Evolutionary conservation across 257 asterid species (phyloP).

Genomic region (Ilex aquifolium): DNA sequence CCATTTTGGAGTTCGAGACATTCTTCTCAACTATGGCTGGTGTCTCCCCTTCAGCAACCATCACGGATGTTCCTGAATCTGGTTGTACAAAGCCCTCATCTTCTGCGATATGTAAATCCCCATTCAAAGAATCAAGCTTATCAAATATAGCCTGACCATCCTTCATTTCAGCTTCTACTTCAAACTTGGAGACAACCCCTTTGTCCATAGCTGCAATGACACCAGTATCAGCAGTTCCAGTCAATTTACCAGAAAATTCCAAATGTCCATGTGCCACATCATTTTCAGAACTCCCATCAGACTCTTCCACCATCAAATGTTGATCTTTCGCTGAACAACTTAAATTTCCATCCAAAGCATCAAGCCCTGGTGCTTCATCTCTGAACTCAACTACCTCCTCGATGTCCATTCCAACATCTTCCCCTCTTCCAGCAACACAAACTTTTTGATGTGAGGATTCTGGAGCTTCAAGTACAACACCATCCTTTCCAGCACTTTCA

Average conservation of each 20-base stretch:
- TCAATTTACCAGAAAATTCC: slow-evolving; percentile 16
- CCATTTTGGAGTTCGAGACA: slow-evolving; percentile 14
- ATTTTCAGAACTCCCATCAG: slow-evolving; percentile 20
- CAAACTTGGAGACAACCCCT: slow-evolving; percentile 11
- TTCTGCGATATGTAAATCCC: not conserved
- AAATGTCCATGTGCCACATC: slow-evolving; percentile 14
- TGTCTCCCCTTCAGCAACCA: slow-evolving; percentile 5
- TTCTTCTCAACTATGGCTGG: slow-evolving; percentile 21
- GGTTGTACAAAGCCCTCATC: slow-evolving; percentile 22
- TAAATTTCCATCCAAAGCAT: slow-evolving; percentile 17
- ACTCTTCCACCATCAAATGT: slow-evolving; percentile 9
- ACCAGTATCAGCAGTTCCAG: slow-evolving; percentile 15
- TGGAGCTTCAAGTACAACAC: slow-evolving; percentile 17
- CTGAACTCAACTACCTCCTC: slow-evolving; percentile 34
- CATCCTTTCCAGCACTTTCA: not conserved
- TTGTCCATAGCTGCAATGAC: slow-evolving; percentile 20
- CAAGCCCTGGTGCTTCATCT: slow-evolving; percentile 18
- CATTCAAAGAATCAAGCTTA: slow-evolving; percentile 1
- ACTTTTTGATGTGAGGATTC: slow-evolving; percentile 24
- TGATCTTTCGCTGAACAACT: slow-evolving; percentile 21
- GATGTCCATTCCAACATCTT: slow-evolving; percentile 34
- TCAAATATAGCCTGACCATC: slow-evolving; percentile 11
- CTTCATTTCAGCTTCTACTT: slow-evolving; percentile 13
- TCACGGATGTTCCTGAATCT: slow-evolving; percentile 11
- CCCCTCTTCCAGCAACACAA: slow-evolving; percentile 28